Evolutionary conservation across 148 eudicot genomes (phyloP).

Genomic region (Vaccinium darrowii): DNA sequence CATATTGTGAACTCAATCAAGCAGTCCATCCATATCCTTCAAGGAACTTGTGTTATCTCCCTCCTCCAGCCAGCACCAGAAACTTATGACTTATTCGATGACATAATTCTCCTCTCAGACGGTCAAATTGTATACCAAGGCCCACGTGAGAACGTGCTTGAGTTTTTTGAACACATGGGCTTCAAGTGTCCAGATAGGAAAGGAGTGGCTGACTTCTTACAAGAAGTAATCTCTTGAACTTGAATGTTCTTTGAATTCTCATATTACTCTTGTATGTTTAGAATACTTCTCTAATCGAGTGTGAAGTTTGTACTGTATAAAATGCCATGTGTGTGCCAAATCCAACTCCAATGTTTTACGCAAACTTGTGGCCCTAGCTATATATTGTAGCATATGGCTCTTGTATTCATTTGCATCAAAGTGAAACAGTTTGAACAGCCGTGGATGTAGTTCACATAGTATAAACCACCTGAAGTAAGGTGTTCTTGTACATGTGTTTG

Average conservation of each 20-base stretch:
- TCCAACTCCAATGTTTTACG: not conserved
- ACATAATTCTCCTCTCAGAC: slow-evolving; percentile 25
- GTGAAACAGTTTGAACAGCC: not conserved
- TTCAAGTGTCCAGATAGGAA: slow-evolving; percentile 25
- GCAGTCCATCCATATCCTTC: slow-evolving; percentile 18
- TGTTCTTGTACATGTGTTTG: too few relatives aligned
- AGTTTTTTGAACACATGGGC: slow-evolving; percentile 24
- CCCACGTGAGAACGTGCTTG: slow-evolving; percentile 16
- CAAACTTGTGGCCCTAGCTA: not conserved
- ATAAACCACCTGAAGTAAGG: too few relatives aligned
- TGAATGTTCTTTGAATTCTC: not conserved
- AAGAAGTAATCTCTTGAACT: slow-evolving; percentile 20
- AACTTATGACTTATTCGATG: slow-evolving; percentile 29
- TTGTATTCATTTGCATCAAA: not conserved
- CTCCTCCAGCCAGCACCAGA: slow-evolving; percentile 29
- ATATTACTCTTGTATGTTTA: not conserved
- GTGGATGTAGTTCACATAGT: not conserved
- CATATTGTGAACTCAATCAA: slow-evolving; percentile 23
- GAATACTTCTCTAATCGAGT: not conserved
- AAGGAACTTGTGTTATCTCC: slow-evolving; percentile 21
- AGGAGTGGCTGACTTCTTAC: slow-evolving; percentile 30
- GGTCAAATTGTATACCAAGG: slow-evolving; percentile 27
- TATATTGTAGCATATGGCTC: not conserved
- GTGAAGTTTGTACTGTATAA: not conserved
- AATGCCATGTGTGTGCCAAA: not conserved